phyloP scores from a whole-genome alignment of 2,329 filamentous ascomycete species.

The Fusarium foetens region DNA sequence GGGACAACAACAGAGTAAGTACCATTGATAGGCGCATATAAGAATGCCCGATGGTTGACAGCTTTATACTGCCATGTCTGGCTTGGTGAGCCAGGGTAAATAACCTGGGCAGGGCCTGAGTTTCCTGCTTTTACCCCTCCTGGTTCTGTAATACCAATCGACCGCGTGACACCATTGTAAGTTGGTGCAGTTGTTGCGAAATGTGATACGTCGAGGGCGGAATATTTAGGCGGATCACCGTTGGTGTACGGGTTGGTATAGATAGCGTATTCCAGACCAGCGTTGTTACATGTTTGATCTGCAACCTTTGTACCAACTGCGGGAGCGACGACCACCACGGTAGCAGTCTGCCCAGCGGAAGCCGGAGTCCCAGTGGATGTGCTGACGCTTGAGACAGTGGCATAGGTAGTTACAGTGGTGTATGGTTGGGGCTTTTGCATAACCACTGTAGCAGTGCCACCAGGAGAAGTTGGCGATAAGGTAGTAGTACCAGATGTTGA shows the following conservation, averaged over 20 bases:
- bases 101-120: background rate
- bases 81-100: background rate
- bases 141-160: background rate
- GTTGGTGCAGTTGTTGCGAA: background rate
- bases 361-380: background rate
- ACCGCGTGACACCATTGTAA: background rate
- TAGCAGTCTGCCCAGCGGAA: background rate
- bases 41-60: background rate
- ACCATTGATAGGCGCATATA: background rate
- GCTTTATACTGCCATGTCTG: constrained; percentile 6
- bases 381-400: background rate
- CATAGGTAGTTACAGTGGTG: background rate
- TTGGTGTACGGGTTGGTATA: background rate
- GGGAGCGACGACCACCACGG: background rate
- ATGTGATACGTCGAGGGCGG: background rate
- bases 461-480: background rate
- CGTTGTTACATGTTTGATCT: background rate
- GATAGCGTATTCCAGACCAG: background rate
- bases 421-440: background rate
- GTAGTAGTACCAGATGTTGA: background rate
- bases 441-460: background rate
- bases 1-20: constrained; percentile 3
- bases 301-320: background rate
- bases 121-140: background rate
- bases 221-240: background rate